A percentile compares a stretch with the other conserved stretches of the same genome.
Conservation (phyloP, 805 yeast genomes). For the Wickerhamiella brachini region DNA sequence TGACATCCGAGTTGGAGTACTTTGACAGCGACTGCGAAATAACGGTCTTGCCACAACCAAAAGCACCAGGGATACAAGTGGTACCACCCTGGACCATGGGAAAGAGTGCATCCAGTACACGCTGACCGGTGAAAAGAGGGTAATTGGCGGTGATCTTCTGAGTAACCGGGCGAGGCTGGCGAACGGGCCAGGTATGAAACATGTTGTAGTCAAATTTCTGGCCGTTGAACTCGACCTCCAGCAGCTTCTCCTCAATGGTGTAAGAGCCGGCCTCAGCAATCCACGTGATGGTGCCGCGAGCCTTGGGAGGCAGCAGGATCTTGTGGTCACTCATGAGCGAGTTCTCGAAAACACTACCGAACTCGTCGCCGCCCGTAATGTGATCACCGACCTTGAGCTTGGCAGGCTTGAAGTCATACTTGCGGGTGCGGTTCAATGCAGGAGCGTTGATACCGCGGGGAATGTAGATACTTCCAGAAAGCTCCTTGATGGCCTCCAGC, state of each 20-base stretch:
- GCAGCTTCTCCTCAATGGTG: constrained; percentile 72
- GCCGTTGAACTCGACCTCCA: constrained; percentile 94
- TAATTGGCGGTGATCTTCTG: constrained; percentile 86
- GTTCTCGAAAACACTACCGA: constrained; percentile 88
- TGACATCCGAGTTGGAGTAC: constrained; percentile 93
- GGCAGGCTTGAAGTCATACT: constrained; percentile 74
- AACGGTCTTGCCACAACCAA: constrained; percentile 98
- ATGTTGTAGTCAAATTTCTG: constrained; percentile 64
- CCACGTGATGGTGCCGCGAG: constrained; percentile 89
- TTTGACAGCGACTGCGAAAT: constrained; percentile 95
- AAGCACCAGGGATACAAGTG: constrained; percentile 99
- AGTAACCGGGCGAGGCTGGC: constrained; percentile 98
- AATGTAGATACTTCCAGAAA: constrained; percentile 82
- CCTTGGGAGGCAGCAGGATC: constrained; percentile 93
- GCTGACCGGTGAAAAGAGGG: constrained; percentile 95
- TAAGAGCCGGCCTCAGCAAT: constrained; percentile 86
- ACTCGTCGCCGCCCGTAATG: constrained; percentile 95
- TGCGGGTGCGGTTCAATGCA: constrained; percentile 67
- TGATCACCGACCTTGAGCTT: constrained; percentile 83
- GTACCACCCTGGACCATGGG: constrained; percentile 99
- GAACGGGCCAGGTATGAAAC: constrained; percentile 99
- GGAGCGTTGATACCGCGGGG: constrained; percentile 99
- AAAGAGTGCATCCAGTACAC: constrained; percentile 93
- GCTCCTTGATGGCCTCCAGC: constrained; percentile 77
- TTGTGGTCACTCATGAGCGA: constrained; percentile 86